These are phyloP conservation scores for Glonium stellatum DNA, from an alignment of 495 filamentous ascomycete species.

Conservation along the genomic window DNA sequence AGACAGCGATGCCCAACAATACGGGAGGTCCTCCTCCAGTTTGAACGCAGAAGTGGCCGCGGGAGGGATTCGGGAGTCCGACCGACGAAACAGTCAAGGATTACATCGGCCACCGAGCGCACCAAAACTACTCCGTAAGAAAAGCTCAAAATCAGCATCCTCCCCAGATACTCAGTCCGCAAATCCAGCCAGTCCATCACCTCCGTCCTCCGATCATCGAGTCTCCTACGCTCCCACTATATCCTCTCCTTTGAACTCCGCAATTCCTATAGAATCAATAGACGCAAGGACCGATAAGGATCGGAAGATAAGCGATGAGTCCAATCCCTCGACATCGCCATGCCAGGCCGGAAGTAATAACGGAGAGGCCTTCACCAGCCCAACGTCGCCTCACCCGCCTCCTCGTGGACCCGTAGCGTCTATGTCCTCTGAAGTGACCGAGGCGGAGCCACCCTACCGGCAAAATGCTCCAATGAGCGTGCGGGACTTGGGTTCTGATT, in stretches of 20 bases:
- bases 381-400: constrained; percentile 4
- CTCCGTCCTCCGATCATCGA: background rate
- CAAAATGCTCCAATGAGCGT: constrained; percentile 25
- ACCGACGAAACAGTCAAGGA: background rate
- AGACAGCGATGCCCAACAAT: constrained; percentile 10
- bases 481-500: constrained; percentile 42
- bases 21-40: constrained; percentile 6
- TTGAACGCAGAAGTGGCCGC: constrained; percentile 12
- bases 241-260: constrained; percentile 16
- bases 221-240: constrained; percentile 2
- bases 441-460: background rate
- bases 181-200: background rate
- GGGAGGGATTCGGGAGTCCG: constrained; percentile 1
- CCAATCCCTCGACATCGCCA: background rate
- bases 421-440: constrained; percentile 3
- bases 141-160: background rate
- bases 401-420: background rate
- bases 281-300: background rate
- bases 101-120: background rate
- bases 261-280: constrained; percentile 5
- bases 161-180: background rate
- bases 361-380: background rate
- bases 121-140: background rate
- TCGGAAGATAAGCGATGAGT: background rate
- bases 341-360: background rate